Evolutionary conservation across 305 asterid genomes (phyloP), one percentile per base, ranked within the genome.

Genomic region (Striga hermonthica): DNA sequence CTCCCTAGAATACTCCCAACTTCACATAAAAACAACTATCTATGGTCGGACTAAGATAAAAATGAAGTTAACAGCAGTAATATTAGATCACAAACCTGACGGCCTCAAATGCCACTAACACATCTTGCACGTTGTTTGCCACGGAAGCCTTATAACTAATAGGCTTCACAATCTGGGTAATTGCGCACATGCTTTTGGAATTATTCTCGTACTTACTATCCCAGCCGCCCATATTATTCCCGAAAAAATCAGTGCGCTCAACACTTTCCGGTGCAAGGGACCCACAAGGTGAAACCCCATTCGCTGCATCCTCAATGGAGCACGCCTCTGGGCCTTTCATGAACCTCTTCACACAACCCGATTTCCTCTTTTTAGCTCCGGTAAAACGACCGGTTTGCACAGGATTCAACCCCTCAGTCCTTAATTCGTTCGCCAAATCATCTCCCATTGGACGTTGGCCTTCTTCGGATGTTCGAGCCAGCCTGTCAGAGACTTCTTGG

Each of bases 361-460:
- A 91, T 79, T 91, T 91, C 79, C 98, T 84, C 84, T 69, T 83
- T 68, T 57, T 91, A 58, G 98, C 91, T 66, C 98, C 96, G 35
- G 76, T 85, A 70, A 73, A 74, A 36, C 95, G 97, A 74, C 83
- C 82, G 52, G 73, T 56, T 72, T 80, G 87, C 65, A 68, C 65
- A 15, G 75, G 58, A 44, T 72, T 89, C 14, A 57, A 69, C 65
- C 69, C 72, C 69, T 77, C 81, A 9, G 76, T 82, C 47, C 63
- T 70, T 68, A 70, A 54, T 70, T 80, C 81, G 65, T 63, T 81
- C 37, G 69, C 69, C 72, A 71, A 66, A 9, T 69, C 68, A 63
- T 77, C 81, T 34, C 69, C 78, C 31, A 74, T 54, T 12, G 40
- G 31, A 1, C 2, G 53, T 62, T 52, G 81, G 37, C 76, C 65